Base-by-base conservation (phyloP, 345 rosid genomes). In the Aquilaria malaccensis region DNA sequence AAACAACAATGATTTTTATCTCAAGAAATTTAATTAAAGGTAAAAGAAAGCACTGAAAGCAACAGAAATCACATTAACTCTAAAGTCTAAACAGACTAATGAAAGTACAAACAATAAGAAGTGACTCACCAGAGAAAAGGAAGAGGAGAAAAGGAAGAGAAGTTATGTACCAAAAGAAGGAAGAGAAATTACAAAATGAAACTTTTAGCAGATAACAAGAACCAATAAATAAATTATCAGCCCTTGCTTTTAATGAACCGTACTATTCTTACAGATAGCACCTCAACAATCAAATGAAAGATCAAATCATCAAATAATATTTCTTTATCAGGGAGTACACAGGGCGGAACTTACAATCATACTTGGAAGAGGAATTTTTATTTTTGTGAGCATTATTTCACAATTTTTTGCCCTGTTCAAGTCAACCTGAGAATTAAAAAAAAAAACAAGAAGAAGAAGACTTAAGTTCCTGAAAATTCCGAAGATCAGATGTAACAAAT, bases 301-400 rank as follows among this genome's bases (percentile, higher is more conserved):
- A 4, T 22, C 11, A 57, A 22, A 57, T 14, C 58, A 37, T 50
- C 13, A 59, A 48, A 50, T n/a, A 50, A 50, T 13, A 31, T 33
- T 53, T 32, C 62, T 6, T 7, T 30, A 13, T 32, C 41, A 48
- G 10, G 61, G 48, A 52, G 47, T 30, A 74, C 68, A 58, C 33
- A 71, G 71, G 60, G 63, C 65, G 60, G 52, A 70, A 76, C 97
- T 84, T 90, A 93, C 99, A 74, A 93, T 81, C 97, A 93, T 83
- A 64, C 84, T 92, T 10, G 92, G 95, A 62, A 93, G 80, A 55
- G 99, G 99, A 67, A 93, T 74, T 78, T 93, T 93, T 70, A 93
- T 77, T 76, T 89, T 90, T 62, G 99, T 77, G 65, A 93, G 95
- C 99, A 93, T 93, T 75, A 93, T 93, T 81, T 93, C 99, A 78